Evolutionary conservation across 345 rosid genomes (phyloP), one percentile per base, ranked within the genome.

Genomic region (Aquilaria sinensis): DNA sequence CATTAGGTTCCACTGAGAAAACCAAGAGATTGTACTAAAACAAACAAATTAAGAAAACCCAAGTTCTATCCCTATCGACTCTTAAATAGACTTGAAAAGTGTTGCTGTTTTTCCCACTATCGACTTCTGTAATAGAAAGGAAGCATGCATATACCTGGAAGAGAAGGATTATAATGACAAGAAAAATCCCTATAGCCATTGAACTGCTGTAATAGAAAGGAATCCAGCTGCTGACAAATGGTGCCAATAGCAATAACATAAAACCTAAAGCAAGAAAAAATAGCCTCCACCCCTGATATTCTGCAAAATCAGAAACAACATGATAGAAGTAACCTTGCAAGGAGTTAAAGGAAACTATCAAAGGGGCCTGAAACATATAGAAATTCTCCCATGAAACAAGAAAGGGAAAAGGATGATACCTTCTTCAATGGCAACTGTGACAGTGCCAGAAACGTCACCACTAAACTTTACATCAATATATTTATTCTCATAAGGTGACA

Each of bases 161-260:
- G 55, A 90, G 85, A 63, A 88, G 71, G 47, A 94, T 80, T 58
- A 90, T 65, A 57, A 94, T 58, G 65, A 90, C 88, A 49, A 94
- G 97, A 67, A 94, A 77, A 77, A 94, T 67, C 11, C 99, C 97
- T 58, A 94, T 78, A 9, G 87, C 96, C 96, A 94, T 94, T 45
- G 91, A 94, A 64, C 89, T 83, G 71, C 91, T 85, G 70, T 94
- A 91, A 66, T 94, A 91, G 69, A 94, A 94, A 3, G 96, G 97
- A 78, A 85, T 89, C 99, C 99, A 94, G 57, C 75, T 70, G 72
- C 96, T 88, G 71, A 87, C 85, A 61, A 87, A 58, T 15, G 99
- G 93, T 31, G 96, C 96, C 64, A 85, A 63, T 67, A 94, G 57
- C 45, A 88, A 69, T 61, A 91, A 62, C 16, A 79, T 46, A 63